phyloP scores from a whole-genome alignment of 306 rosid species.

The Chamaecrista fasciculata region DNA sequence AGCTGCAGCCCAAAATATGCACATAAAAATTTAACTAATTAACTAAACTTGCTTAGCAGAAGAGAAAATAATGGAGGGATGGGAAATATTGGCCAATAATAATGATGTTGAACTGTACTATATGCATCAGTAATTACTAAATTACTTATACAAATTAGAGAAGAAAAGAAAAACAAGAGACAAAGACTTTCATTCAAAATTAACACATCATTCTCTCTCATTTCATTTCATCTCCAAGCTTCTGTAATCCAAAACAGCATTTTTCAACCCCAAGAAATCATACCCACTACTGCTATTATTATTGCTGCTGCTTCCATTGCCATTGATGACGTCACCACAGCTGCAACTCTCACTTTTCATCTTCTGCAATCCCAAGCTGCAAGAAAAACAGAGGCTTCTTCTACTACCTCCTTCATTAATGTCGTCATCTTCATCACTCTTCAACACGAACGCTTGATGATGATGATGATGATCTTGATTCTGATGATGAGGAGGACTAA shows the following conservation, averaged over 20 bases:
- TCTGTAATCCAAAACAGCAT: constrained; percentile 75
- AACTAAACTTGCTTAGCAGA: neutral
- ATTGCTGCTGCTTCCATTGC: constrained; percentile 16
- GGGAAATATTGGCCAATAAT: constrained; percentile 29
- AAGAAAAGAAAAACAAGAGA: constrained; percentile 25
- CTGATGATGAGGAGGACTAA: constrained; percentile 75
- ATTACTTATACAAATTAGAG: constrained; percentile 47
- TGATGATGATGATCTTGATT: constrained; percentile 34
- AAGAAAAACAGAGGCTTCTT: constrained; percentile 32
- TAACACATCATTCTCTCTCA: constrained; percentile 28
- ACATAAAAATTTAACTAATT: no score
- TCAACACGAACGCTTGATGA: no score
- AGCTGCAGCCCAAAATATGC: neutral
- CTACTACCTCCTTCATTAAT: constrained; percentile 25
- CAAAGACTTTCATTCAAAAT: constrained; percentile 24
- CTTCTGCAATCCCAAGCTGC: constrained; percentile 49
- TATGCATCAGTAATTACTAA: constrained; percentile 38
- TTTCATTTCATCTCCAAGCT: constrained; percentile 75
- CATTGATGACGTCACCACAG: constrained; percentile 36
- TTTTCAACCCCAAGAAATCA: constrained; percentile 84
- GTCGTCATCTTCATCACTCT: constrained; percentile 35
- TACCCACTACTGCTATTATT: constrained; percentile 42
- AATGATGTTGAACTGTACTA: constrained; percentile 55
- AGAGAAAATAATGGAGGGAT: constrained; percentile 3
- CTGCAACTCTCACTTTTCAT: constrained; percentile 39